Conservation (phyloP, 345 rosid species). For the Eucalyptus sp. region DNA sequence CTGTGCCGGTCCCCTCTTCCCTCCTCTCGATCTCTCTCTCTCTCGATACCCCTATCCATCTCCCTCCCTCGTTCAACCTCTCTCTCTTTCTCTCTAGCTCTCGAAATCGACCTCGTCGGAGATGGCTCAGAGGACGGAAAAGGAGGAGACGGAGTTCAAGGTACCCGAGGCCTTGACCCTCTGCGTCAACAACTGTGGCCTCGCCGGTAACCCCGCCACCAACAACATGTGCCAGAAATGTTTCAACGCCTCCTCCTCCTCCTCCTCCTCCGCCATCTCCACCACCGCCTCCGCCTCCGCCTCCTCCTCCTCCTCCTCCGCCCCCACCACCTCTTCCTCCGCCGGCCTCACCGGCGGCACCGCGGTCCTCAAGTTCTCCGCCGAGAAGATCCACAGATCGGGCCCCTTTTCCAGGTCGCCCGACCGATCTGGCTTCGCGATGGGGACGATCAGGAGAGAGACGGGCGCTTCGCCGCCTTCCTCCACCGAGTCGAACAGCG, state of each 20-base stretch:
- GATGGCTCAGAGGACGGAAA: conserved; percentile 87
- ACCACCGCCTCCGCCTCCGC: background rate
- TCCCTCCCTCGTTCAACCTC: background rate
- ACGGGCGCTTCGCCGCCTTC: background rate
- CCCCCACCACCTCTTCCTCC: background rate
- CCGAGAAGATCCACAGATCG: conserved; percentile 46
- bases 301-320: background rate
- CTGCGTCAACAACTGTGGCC: conserved; percentile 78
- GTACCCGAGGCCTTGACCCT: conserved; percentile 64
- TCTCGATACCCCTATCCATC: background rate
- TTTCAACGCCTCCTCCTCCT: conserved; percentile 50
- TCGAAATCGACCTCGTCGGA: background rate
- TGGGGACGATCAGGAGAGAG: conserved; percentile 2
- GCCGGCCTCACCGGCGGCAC: background rate
- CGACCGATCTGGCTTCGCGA: conserved; percentile 1
- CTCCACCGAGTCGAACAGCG: conserved; percentile 2
- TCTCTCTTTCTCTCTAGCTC: background rate
- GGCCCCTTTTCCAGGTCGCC: conserved; percentile 8
- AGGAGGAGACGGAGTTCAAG: conserved; percentile 94
- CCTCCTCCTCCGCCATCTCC: background rate
- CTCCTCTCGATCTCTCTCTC: background rate
- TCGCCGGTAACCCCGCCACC: conserved; percentile 79
- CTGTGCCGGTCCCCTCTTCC: conserved; percentile 10
- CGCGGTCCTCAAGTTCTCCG: conserved; percentile 30
- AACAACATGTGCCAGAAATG: conserved; percentile 98